Percentiles rank a stretch among this genome's conserved stretches.
These are phyloP conservation scores for Aspergillus tamarii DNA, from an alignment of 2,329 filamentous ascomycete genomes.

Conservation along the genomic window DNA sequence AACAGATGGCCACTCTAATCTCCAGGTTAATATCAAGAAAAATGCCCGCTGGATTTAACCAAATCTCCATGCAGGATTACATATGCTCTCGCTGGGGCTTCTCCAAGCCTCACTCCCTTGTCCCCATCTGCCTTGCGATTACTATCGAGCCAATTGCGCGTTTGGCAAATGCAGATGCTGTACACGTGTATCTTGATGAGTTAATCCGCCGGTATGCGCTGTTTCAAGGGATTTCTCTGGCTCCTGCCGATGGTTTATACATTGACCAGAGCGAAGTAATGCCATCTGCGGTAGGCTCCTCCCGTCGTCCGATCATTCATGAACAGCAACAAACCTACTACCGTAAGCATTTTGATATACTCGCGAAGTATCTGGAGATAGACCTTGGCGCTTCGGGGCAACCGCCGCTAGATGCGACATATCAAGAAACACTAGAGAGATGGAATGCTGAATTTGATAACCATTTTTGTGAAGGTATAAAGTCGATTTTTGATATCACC, in stretches of 20 bases:
- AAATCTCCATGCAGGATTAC: constrained; percentile 23
- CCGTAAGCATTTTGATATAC: constrained; percentile 13
- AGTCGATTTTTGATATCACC: constrained; percentile 30
- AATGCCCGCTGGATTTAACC: constrained; percentile 34
- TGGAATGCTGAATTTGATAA: constrained; percentile 36
- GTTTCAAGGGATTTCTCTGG: constrained; percentile 18
- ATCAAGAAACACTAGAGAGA: constrained; percentile 20
- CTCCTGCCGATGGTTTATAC: not conserved
- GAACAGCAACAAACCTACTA: constrained; percentile 12
- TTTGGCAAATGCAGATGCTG: constrained; percentile 19
- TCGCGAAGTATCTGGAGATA: constrained; percentile 15
- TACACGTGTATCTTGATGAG: constrained; percentile 27
- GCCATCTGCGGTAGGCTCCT: constrained; percentile 2
- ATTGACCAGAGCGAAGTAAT: not conserved
- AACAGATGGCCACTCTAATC: constrained; percentile 34
- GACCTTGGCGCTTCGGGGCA: not conserved
- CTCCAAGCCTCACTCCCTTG: constrained; percentile 18
- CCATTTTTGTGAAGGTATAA: constrained; percentile 32
- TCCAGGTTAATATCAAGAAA: constrained; percentile 32
- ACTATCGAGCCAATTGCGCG: constrained; percentile 27
- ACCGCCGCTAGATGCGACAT: not conserved
- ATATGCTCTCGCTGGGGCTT: constrained; percentile 33
- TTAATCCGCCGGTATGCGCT: constrained; percentile 21
- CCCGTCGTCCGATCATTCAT: constrained; percentile 2
- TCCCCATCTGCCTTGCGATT: constrained; percentile 28